Evolutionary conservation across 2,329 filamentous ascomycete species (phyloP), one percentile per base, ranked within the genome.

Genomic region (Trichoderma asperellum): DNA sequence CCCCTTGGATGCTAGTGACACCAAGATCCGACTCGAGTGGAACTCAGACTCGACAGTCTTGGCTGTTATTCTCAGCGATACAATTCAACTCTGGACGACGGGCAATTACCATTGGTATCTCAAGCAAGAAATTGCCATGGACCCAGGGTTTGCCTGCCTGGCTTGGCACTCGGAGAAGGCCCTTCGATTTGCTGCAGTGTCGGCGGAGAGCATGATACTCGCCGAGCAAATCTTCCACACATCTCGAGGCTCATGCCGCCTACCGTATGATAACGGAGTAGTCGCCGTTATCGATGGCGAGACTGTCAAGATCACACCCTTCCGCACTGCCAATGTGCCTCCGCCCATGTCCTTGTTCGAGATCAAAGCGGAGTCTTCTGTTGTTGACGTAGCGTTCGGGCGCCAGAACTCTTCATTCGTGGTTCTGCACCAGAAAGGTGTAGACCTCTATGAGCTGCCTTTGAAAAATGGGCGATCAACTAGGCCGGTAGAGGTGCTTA

Each of bases 51-150:
- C 96, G 0, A 95, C 90, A 1, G 93, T 97, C 0, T 85, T 99
- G 57, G 94, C 95, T 6, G 90, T 97, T n/a, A 84, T 88, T 1
- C 88, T 94, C 73, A 83, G 84, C 37, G 88, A 94, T 72, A 86
- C 88, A 68, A 82, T 96, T n/a, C 96, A 99, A 77, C 83, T 99
- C 1, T 99, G 96, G 96, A 97, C 94, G 0, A 97, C 91, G 86
- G 92, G 93, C 24, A 99, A 99, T 78, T 99, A 99, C 74, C 93
- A 98, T 77, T 99, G 96, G 88, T 98, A 98, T 78, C 84, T 99
- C 18, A 99, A 99, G 81, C 94, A 97, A 78, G 94, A 97, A 77
- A 84, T 97, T 7, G 74, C 78, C 8, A 75, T 74, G n/a, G 73
- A 75, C 4, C 74, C 78, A 14, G 73, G 75, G 4, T 74, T 79